phyloP scores from a whole-genome alignment of 805 yeast species.

The Cyberlindnera veronae region DNA sequence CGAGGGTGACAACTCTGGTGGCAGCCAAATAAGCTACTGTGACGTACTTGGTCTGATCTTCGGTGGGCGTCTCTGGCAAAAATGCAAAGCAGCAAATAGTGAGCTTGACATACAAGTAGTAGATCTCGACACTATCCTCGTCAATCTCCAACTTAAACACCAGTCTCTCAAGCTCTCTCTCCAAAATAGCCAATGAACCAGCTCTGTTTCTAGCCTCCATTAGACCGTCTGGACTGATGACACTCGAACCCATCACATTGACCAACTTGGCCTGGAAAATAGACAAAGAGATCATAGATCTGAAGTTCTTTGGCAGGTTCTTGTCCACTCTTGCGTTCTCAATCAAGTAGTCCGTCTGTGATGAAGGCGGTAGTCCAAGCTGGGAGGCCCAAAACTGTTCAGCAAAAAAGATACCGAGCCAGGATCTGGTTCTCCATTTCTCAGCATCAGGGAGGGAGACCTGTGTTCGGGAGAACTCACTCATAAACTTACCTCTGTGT shows the following conservation, averaged over 20 bases:
- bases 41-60: slow-evolving; percentile 81
- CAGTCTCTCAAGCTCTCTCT: slow-evolving; percentile 71
- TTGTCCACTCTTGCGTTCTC: slow-evolving; percentile 72
- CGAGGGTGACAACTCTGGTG: slow-evolving; percentile 75
- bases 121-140: slow-evolving; percentile 69
- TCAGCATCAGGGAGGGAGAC: slow-evolving; percentile 87
- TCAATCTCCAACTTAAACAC: slow-evolving; percentile 64
- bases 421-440: slow-evolving; percentile 89
- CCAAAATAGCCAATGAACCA: slow-evolving; percentile 71
- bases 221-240: slow-evolving; percentile 82
- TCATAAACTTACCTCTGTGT: slow-evolving; percentile 87
- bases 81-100: slow-evolving; percentile 89
- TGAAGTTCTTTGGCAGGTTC: slow-evolving; percentile 60
- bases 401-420: slow-evolving; percentile 84
- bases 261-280: slow-evolving; percentile 83
- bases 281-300: slow-evolving; percentile 69
- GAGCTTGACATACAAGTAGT: slow-evolving; percentile 71
- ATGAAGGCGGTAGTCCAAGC: slow-evolving; percentile 82
- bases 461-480: slow-evolving; percentile 87
- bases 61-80: slow-evolving; percentile 83
- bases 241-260: slow-evolving; percentile 82
- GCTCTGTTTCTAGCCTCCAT: slow-evolving; percentile 82
- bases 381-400: slow-evolving; percentile 91
- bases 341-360: slow-evolving; percentile 76
- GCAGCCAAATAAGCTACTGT: slow-evolving; percentile 77